A percentile compares a stretch with the other conserved stretches of the same genome.
These are phyloP conservation scores for Cutaneotrichosporon curvatum DNA, from an alignment of 1,284 basidiomycete genomes.

Conservation along the genomic window DNA sequence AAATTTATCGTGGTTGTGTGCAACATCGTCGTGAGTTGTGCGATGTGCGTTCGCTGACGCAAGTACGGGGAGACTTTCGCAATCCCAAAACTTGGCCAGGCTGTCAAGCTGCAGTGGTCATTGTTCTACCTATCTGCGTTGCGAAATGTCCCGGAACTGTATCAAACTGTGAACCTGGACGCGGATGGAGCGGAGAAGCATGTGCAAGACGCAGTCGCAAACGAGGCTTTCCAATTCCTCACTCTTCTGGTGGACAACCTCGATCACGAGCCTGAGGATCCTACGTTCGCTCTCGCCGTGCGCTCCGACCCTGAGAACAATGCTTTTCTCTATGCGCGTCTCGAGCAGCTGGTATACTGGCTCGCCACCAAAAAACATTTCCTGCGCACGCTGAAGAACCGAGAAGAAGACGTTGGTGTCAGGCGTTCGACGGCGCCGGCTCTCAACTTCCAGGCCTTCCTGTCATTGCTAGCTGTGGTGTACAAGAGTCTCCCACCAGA, in stretches of 20 bases:
- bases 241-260: conserved; percentile 41
- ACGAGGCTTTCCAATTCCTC: conserved; percentile 74
- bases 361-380: conserved; percentile 76
- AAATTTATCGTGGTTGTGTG: conserved; percentile 33
- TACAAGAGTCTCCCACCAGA: conserved; percentile 69
- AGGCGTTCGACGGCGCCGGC: conserved; percentile 49
- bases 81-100: conserved; percentile 66
- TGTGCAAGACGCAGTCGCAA: conserved; percentile 71
- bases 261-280: conserved; percentile 46
- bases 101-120: conserved; percentile 76
- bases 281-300: conserved; percentile 62
- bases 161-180: conserved; percentile 57
- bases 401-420: conserved; percentile 71
- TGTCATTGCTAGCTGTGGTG: conserved; percentile 71
- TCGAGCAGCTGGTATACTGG: conserved; percentile 65
- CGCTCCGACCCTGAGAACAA: conserved; percentile 46
- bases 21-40: conserved; percentile 15
- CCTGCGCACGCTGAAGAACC: conserved; percentile 81
- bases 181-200: conserved; percentile 72
- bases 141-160: conserved; percentile 58
- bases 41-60: not conserved
- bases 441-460: conserved; percentile 69
- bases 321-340: conserved; percentile 55
- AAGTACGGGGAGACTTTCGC: conserved; percentile 55
- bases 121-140: conserved; percentile 70